Evolutionary conservation across 331 rosid genomes (phyloP).

Genomic region (Quercus tomentella): DNA sequence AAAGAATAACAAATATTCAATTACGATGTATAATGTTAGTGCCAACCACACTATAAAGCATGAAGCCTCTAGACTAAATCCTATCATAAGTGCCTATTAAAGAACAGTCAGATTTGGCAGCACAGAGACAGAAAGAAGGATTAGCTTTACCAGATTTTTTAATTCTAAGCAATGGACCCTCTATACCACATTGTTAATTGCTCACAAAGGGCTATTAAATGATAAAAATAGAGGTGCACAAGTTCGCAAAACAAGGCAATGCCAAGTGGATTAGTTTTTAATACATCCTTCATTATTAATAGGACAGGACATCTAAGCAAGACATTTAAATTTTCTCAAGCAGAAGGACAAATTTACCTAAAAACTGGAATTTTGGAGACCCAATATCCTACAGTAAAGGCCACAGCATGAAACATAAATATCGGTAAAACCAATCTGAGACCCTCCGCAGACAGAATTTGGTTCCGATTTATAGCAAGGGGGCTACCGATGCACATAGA

Average conservation of each 20-base stretch:
- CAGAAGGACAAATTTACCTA: conserved; percentile 54
- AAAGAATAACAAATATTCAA: too few relatives aligned
- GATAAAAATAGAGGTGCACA: neutral
- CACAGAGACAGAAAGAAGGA: neutral
- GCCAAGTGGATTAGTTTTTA: neutral
- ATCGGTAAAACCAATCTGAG: conserved; percentile 72
- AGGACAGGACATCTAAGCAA: conserved; percentile 3
- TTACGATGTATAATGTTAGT: neutral
- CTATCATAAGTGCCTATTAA: neutral
- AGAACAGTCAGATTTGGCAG: neutral
- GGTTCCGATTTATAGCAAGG: conserved; percentile 74
- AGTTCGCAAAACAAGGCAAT: neutral
- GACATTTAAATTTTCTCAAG: conserved; percentile 5
- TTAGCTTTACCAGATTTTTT: neutral
- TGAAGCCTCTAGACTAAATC: neutral
- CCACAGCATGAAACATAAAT: conserved; percentile 65
- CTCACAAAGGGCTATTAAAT: neutral
- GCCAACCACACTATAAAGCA: neutral
- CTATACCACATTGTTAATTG: neutral
- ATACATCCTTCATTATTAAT: neutral
- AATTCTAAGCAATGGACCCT: neutral
- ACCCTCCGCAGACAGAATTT: conserved; percentile 74
- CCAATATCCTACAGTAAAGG: conserved; percentile 87
- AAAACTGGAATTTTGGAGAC: conserved; percentile 58
- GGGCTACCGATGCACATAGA: conserved; percentile 97